Conservation (phyloP, 306 rosid species). For the Sindora glabra region DNA sequence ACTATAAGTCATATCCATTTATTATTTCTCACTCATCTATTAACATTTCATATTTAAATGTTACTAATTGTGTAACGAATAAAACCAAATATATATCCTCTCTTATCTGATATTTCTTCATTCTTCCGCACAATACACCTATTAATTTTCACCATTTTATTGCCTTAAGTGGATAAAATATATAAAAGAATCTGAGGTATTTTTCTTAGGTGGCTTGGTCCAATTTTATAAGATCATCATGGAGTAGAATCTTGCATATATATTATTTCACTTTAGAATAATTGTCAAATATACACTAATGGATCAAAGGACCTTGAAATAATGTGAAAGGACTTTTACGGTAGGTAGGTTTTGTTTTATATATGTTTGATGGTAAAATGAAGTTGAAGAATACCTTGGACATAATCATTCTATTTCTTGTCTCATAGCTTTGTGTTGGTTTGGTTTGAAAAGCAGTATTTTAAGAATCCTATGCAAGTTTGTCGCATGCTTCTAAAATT, state of each 20-base stretch:
- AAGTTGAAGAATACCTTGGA: conserved; percentile 45
- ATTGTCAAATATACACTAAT: conserved; percentile 24
- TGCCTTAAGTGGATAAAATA: background rate
- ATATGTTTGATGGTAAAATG: conserved; percentile 14
- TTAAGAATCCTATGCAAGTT: background rate
- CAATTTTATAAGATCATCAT: conserved; percentile 1
- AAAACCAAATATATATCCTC: no score
- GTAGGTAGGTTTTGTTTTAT: background rate
- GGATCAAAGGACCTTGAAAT: conserved; percentile 17
- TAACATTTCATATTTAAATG: no score
- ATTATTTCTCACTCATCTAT: no score
- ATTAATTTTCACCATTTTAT: background rate
- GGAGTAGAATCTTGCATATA: background rate
- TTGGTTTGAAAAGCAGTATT: conserved; percentile 21
- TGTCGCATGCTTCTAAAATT: no score
- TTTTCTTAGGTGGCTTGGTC: background rate
- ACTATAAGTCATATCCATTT: no score
- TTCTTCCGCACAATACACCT: background rate
- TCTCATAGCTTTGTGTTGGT: conserved; percentile 2
- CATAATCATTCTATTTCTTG: conserved; percentile 29
- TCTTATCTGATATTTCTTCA: no score
- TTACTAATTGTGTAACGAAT: no score
- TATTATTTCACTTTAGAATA: background rate
- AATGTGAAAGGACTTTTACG: background rate
- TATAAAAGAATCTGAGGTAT: background rate